Percentiles rank a stretch among this genome's conserved stretches.
Conservation (phyloP, 2,329 filamentous ascomycete genomes). For the Colletotrichum sublineola region DNA sequence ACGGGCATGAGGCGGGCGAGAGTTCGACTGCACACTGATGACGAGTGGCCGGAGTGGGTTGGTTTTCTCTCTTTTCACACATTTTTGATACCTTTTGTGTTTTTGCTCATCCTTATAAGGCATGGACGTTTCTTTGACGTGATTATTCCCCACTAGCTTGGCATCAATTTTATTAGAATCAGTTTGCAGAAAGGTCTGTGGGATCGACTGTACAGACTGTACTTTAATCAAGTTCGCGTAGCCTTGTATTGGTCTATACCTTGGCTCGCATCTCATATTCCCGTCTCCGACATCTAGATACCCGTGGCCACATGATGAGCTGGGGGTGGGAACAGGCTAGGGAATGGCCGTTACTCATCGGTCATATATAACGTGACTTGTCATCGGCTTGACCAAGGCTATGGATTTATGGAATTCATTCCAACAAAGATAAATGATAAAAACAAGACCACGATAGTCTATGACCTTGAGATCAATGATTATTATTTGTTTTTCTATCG, state of each 20-base stretch:
- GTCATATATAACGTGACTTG: background rate
- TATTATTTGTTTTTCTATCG: background rate
- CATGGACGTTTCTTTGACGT: background rate
- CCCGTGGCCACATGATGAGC: background rate
- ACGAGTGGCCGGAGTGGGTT: background rate
- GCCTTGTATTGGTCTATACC: too few relatives aligned
- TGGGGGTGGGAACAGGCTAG: background rate
- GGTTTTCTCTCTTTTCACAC: background rate
- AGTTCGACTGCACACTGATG: conserved; percentile 23
- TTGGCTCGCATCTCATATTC: too few relatives aligned
- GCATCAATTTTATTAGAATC: background rate
- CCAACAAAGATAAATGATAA: background rate
- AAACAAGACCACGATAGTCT: background rate
- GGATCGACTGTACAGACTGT: conserved; percentile 18
- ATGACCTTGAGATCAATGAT: background rate
- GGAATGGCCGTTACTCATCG: background rate
- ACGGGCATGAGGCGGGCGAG: conserved; percentile 20
- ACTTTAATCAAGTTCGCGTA: background rate
- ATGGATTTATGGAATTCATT: too few relatives aligned
- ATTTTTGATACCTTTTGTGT: conserved; percentile 32
- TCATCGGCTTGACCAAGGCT: too few relatives aligned
- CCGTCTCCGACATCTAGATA: too few relatives aligned
- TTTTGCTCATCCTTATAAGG: background rate
- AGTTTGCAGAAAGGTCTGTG: background rate
- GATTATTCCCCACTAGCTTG: conserved; percentile 1